These are phyloP conservation scores for Trametes villosa DNA, from an alignment of 768 basidiomycete species.

Conservation along the genomic window DNA sequence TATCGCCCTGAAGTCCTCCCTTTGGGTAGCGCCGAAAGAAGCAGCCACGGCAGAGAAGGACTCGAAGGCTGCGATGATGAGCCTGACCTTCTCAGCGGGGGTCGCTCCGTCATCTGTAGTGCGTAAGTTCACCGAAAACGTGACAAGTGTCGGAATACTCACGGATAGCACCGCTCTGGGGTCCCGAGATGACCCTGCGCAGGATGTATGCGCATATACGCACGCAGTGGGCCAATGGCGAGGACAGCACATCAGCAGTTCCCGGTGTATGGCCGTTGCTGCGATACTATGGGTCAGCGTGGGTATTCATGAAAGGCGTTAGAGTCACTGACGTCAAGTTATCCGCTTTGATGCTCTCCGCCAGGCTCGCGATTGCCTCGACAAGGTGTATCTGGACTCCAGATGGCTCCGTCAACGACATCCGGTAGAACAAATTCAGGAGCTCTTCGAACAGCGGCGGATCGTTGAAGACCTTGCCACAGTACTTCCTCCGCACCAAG, in stretches of 20 bases:
- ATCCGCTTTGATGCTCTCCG: constrained; percentile 34
- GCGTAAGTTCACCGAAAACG: background rate
- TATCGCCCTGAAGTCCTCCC: constrained; percentile 80
- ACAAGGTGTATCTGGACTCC: constrained; percentile 71
- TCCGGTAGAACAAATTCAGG: constrained; percentile 82
- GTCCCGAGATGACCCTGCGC: constrained; percentile 67
- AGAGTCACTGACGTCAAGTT: background rate
- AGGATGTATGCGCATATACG: constrained; percentile 83
- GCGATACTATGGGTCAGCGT: background rate
- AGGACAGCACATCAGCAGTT: constrained; percentile 19
- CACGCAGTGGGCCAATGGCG: constrained; percentile 60
- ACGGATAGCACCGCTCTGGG: constrained; percentile 59
- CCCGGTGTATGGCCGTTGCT: constrained; percentile 18
- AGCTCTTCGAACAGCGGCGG: constrained; percentile 90
- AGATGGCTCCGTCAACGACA: constrained; percentile 86
- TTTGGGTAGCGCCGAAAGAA: constrained; percentile 54
- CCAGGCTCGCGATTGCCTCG: constrained; percentile 52
- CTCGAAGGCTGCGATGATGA: constrained; percentile 67
- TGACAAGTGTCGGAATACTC: constrained; percentile 6
- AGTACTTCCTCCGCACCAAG: constrained; percentile 79
- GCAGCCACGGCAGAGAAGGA: constrained; percentile 64
- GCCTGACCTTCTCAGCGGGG: constrained; percentile 57
- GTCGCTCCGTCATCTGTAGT: constrained; percentile 49
- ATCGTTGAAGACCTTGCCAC: constrained; percentile 80
- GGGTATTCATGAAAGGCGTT: background rate